A percentile compares a stretch with the other conserved stretches of the same genome.
Evolutionary conservation across 2,329 filamentous ascomycete species (phyloP).

Genomic region (Pyricularia sp.): DNA sequence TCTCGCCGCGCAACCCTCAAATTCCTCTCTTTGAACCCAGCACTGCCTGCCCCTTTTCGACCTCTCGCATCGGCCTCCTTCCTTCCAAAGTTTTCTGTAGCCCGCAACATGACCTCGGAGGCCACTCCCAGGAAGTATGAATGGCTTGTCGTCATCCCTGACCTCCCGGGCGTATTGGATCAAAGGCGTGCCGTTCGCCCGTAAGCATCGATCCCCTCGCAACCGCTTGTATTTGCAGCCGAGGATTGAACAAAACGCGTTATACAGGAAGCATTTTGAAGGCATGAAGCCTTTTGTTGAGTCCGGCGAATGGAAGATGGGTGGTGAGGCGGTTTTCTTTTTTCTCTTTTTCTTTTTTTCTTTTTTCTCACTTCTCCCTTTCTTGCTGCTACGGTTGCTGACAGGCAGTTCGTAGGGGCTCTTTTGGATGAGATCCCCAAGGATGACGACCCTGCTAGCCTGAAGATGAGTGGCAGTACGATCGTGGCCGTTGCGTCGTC

Average conservation of each 20-base stretch:
- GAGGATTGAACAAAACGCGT: slow-evolving; percentile 1
- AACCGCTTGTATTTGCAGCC: neutral
- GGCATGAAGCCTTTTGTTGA: slow-evolving; percentile 42
- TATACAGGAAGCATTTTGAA: slow-evolving; percentile 41
- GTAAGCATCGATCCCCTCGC: slow-evolving; percentile 27
- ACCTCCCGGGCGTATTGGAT: slow-evolving; percentile 48
- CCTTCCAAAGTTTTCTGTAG: neutral
- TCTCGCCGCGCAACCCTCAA: neutral
- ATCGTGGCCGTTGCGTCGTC: slow-evolving; percentile 58
- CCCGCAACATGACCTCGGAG: slow-evolving; percentile 19
- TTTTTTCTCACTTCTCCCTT: neutral
- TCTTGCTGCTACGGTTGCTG: neutral
- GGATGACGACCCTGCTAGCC: slow-evolving; percentile 45
- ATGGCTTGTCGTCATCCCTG: slow-evolving; percentile 61
- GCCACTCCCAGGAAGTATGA: slow-evolving; percentile 36
- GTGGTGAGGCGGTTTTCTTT: slow-evolving; percentile 48
- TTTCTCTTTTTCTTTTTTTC: neutral
- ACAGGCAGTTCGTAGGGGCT: slow-evolving; percentile 39
- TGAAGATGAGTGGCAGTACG: slow-evolving; percentile 66
- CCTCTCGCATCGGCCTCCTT: neutral
- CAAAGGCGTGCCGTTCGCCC: slow-evolving; percentile 53
- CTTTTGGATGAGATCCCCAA: slow-evolving; percentile 57
- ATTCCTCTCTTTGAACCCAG: slow-evolving; percentile 20
- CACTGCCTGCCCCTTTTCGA: neutral
- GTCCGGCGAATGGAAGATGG: slow-evolving; percentile 51